phyloP scores from a whole-genome alignment of 768 basidiomycete species.

The Cystofilobasidium bisporidii region DNA sequence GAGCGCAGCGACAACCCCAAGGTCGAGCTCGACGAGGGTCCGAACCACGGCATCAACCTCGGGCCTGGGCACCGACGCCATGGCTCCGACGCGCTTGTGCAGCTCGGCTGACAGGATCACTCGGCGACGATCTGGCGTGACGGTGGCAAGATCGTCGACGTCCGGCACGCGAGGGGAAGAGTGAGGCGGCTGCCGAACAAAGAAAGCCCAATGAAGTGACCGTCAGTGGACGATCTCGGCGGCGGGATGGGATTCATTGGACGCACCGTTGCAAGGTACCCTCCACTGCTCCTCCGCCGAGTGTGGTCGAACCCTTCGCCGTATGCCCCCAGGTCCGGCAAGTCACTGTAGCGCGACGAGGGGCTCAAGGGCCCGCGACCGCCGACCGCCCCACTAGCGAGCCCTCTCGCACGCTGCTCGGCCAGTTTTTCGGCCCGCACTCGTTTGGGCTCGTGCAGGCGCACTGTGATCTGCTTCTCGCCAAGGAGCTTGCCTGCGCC shows the following conservation, averaged over 20 bases:
- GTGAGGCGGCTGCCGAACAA: constrained; percentile 11
- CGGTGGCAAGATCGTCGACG: constrained; percentile 64
- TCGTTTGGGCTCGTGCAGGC: constrained; percentile 83
- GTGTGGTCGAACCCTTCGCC: constrained; percentile 48
- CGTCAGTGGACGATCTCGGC: no score
- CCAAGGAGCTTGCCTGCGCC: constrained; percentile 46
- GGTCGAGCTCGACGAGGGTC: constrained; percentile 57
- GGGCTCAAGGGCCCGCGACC: constrained; percentile 79
- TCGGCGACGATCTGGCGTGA: constrained; percentile 79
- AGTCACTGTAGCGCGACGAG: constrained; percentile 56
- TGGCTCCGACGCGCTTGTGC: constrained; percentile 57
- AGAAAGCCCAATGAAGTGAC: no score
- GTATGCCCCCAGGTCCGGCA: constrained; percentile 53
- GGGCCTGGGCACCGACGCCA: constrained; percentile 48
- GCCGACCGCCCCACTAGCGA: neutral
- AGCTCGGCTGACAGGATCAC: constrained; percentile 77
- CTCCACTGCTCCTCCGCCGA: neutral
- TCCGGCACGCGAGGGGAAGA: constrained; percentile 47
- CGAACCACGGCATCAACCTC: constrained; percentile 62
- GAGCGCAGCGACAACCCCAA: constrained; percentile 65
- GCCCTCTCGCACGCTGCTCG: constrained; percentile 39
- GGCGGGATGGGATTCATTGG: no score
- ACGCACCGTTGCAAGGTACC: constrained; percentile 4
- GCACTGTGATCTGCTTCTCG: constrained; percentile 68
- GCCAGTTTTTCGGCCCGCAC: constrained; percentile 81